Evolutionary conservation across 2,329 filamentous ascomycete species (phyloP), one percentile per base, ranked within the genome.

Genomic region (Botrytis elliptica): DNA sequence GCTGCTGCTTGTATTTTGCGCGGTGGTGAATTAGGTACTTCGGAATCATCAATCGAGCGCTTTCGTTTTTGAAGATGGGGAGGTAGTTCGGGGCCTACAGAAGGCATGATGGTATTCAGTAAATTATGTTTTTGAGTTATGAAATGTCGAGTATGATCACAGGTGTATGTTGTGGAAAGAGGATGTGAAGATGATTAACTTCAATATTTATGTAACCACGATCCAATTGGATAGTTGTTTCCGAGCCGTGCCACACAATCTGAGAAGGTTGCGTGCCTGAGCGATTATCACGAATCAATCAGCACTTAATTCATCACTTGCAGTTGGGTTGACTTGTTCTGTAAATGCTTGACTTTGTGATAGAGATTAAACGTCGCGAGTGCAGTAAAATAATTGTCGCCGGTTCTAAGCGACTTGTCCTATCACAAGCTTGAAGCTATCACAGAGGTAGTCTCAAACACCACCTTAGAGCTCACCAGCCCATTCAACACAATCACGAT

Each of bases 71-170:
- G 73, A 60, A 92, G 86, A 75, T 92, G 89, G 7, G 91, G 86
- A 20, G 93, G 92, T 38, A 94, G 82, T 75, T 90, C 85, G 22
- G 93, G 92, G 8, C 92, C 92, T 79, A 93, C 76, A 12, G 78
- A 77, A 74, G 80, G 75, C 80, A 81, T 81, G 6, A 42, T 76
- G 25, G 25, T 33, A 6, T 36, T 46, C n/a, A 10, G 36, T 46
- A 55, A 18, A 44, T 44, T 18, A 42, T 7, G 16, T 60, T 46
- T 20, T 25, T 36, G 29, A 22, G 12, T 5, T 63, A n/a, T 42
- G 20, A 36, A 62, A 65, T 62, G 55, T 67, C 52, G 67, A 75
- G 71, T 73, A 38, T 44, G 67, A 60, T 60, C 16, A 18, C 22
- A 60, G 3, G 57, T 60, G n/a, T 57, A 57, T 18, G 52, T 57